Conservation (phyloP, 768 basidiomycete genomes). For the Suillus fuscotomentosus region DNA sequence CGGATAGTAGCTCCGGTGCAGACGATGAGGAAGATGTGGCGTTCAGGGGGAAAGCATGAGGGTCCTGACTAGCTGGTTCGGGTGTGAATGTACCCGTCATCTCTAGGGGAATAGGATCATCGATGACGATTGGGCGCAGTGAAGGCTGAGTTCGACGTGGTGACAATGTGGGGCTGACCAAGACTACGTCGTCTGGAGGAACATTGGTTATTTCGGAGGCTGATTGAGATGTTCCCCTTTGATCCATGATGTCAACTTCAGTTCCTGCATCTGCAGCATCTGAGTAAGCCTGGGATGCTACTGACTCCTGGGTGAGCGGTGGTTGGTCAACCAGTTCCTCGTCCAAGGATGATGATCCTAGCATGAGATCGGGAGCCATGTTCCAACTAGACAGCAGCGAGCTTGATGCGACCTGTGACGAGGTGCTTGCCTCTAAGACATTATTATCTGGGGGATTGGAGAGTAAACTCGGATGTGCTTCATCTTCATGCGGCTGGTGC, state of each 20-base stretch:
- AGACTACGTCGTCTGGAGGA: not conserved
- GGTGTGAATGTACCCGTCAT: not conserved
- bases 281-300: not conserved
- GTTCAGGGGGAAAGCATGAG: not conserved
- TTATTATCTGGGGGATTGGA: not conserved
- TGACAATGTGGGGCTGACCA: not conserved
- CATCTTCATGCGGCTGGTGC: not conserved
- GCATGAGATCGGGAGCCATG: not conserved
- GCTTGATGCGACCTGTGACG: not conserved
- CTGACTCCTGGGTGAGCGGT: slow-evolving; percentile 1
- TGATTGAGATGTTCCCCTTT: not conserved
- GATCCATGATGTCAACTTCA: not conserved
- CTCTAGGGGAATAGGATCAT: slow-evolving; percentile 1
- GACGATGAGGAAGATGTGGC: slow-evolving; percentile 2
- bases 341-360: not conserved
- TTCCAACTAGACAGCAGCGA: not conserved
- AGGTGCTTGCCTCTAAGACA: not conserved
- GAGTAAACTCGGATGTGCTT: not conserved
- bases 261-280: not conserved
- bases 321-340: not conserved
- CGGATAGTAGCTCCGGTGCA: slow-evolving; percentile 40
- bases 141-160: not conserved
- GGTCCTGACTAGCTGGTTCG: slow-evolving; percentile 3
- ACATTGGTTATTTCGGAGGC: not conserved
- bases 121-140: not conserved